These are phyloP conservation scores for Fusarium setosum DNA, from an alignment of 2,329 filamentous ascomycete genomes.

Conservation along the genomic window DNA sequence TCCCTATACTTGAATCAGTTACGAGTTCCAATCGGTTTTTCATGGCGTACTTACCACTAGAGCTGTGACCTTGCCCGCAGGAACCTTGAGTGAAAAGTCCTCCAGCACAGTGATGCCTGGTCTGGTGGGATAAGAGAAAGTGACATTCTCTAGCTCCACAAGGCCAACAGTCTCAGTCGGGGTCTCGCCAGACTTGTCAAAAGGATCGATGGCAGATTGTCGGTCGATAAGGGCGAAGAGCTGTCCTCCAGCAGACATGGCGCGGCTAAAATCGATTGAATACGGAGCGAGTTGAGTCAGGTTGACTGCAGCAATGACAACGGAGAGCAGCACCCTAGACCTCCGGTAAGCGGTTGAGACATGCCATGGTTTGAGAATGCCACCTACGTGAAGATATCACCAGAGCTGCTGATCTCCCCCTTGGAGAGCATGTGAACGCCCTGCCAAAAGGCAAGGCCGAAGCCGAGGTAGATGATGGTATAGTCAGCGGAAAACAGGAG, in stretches of 20 bases:
- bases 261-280: slow-evolving; percentile 52
- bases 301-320: slow-evolving; percentile 51
- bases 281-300: slow-evolving; percentile 52
- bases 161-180: slow-evolving; percentile 45
- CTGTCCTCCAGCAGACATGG: slow-evolving; percentile 49
- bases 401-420: slow-evolving; percentile 51
- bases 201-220: slow-evolving; percentile 50
- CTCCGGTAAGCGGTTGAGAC: not conserved
- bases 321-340: slow-evolving; percentile 51
- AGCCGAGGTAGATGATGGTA: slow-evolving; percentile 55
- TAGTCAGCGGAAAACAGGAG: slow-evolving; percentile 54
- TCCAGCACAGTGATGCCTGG: slow-evolving; percentile 55
- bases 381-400: slow-evolving; percentile 52
- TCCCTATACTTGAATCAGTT: slow-evolving; percentile 37
- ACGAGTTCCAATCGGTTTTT: not conserved
- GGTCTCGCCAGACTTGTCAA: slow-evolving; percentile 46
- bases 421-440: slow-evolving; percentile 51
- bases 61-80: slow-evolving; percentile 58
- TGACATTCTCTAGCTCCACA: slow-evolving; percentile 54
- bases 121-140: slow-evolving; percentile 58
- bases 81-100: slow-evolving; percentile 54
- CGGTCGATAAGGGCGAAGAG: slow-evolving; percentile 54
- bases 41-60: slow-evolving; percentile 53
- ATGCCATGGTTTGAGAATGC: not conserved
- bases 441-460: slow-evolving; percentile 59